Evolutionary conservation across 148 eudicot species (phyloP).

Genomic region (Dysphania ambrosioides): DNA sequence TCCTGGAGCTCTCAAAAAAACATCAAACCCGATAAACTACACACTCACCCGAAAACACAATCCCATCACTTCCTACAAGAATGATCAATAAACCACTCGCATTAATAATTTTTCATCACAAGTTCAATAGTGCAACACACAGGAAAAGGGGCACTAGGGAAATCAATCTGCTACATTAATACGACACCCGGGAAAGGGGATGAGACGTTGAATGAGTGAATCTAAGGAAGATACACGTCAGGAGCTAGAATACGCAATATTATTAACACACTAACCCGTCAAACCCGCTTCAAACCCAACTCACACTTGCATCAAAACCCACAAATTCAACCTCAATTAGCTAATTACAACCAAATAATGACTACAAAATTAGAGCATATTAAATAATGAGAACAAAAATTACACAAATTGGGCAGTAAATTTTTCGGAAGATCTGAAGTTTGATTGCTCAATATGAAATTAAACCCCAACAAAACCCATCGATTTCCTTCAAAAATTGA

Average conservation of each 20-base stretch:
- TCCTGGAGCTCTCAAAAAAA: not conserved
- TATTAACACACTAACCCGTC: not conserved
- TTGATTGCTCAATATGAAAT: not conserved
- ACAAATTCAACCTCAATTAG: slow-evolving; percentile 4
- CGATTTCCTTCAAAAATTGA: not conserved
- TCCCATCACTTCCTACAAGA: not conserved
- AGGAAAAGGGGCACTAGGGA: not conserved
- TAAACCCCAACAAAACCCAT: slow-evolving; percentile 14
- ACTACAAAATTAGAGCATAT: not conserved
- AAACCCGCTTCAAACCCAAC: slow-evolving; percentile 15
- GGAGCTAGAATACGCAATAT: not conserved
- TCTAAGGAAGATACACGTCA: too few relatives aligned
- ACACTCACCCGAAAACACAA: not conserved
- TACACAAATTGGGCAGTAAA: not conserved
- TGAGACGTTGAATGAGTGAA: not conserved
- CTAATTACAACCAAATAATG: not conserved
- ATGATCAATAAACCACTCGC: not conserved
- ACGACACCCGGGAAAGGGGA: not conserved
- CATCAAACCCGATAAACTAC: not conserved
- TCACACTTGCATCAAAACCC: slow-evolving; percentile 7
- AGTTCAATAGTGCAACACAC: not conserved
- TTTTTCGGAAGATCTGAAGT: not conserved
- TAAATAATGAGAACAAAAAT: not conserved
- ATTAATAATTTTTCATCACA: not conserved
- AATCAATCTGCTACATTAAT: not conserved